phyloP scores from a whole-genome alignment of 176 grass and related monocot genomes.

The Carex littledalei region DNA sequence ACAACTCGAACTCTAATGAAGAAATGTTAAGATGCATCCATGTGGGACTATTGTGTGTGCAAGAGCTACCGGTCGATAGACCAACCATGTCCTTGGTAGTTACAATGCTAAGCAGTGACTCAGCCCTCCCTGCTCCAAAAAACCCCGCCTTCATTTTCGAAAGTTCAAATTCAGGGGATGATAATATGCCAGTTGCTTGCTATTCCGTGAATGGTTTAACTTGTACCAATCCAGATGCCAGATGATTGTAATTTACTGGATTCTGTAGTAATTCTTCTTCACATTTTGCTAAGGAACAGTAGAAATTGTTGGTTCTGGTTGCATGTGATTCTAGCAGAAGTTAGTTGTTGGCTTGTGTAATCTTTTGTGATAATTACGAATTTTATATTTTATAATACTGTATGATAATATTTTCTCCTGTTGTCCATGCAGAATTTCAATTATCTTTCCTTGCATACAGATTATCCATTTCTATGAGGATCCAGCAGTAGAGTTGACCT shows the following conservation, averaged over 20 bases:
- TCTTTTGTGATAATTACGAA: neutral
- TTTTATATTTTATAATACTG: neutral
- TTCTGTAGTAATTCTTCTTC: neutral
- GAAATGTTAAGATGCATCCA: constrained; percentile 30
- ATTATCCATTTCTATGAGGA: neutral
- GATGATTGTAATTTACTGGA: neutral
- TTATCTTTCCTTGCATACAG: neutral
- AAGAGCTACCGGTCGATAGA: constrained; percentile 54
- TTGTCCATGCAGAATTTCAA: neutral
- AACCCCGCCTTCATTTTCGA: constrained; percentile 27
- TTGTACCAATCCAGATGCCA: constrained; percentile 8
- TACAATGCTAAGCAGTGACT: constrained; percentile 55
- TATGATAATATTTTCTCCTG: neutral
- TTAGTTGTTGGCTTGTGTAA: neutral
- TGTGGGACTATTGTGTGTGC: constrained; percentile 53
- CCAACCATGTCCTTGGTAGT: constrained; percentile 44
- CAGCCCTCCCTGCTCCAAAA: constrained; percentile 34
- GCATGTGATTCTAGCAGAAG: neutral
- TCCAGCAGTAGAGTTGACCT: neutral
- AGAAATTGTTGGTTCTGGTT: neutral
- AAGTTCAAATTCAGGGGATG: neutral
- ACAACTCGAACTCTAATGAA: neutral
- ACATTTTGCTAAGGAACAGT: neutral
- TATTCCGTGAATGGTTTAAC: constrained; percentile 11
- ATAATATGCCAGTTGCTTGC: neutral